Conservation (phyloP, 108 stramenopile genomes). For the Fragilaria radians region DNA sequence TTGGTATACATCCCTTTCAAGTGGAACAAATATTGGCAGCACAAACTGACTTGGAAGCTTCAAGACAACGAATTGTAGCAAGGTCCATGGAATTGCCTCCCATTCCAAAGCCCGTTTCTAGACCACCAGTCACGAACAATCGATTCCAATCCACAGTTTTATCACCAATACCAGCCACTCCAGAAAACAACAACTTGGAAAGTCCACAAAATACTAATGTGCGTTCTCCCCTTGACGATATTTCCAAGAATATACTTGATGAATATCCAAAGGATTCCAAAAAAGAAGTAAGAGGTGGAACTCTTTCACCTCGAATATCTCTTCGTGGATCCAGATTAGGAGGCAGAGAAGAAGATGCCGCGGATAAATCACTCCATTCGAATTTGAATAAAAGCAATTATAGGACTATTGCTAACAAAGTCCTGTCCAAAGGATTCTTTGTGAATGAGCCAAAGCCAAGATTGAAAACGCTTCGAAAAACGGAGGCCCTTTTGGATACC, state of each 20-base stretch:
- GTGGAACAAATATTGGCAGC: background rate
- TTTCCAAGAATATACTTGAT: background rate
- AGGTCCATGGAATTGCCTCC: background rate
- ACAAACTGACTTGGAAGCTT: background rate
- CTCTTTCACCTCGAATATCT: too few relatives aligned
- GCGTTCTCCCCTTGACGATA: background rate
- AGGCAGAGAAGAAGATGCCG: too few relatives aligned
- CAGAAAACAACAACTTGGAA: background rate
- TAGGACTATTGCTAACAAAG: too few relatives aligned
- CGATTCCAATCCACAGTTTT: background rate
- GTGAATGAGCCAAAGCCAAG: too few relatives aligned
- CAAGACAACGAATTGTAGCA: background rate
- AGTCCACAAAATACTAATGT: background rate
- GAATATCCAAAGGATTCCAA: too few relatives aligned
- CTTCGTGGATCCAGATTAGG: too few relatives aligned
- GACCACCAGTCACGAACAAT: background rate
- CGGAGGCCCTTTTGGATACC: too few relatives aligned
- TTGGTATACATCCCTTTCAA: constrained; percentile 3
- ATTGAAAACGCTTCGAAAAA: too few relatives aligned
- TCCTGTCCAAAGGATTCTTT: too few relatives aligned
- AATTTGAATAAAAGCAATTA: too few relatives aligned
- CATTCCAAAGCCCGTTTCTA: background rate
- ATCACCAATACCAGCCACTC: background rate
- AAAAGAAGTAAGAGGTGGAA: too few relatives aligned
- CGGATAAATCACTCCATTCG: too few relatives aligned